A percentile compares a stretch with the other conserved stretches of the same genome.
phyloP scores from a whole-genome alignment of 257 asterid species.

The Solanum chiquidenum region DNA sequence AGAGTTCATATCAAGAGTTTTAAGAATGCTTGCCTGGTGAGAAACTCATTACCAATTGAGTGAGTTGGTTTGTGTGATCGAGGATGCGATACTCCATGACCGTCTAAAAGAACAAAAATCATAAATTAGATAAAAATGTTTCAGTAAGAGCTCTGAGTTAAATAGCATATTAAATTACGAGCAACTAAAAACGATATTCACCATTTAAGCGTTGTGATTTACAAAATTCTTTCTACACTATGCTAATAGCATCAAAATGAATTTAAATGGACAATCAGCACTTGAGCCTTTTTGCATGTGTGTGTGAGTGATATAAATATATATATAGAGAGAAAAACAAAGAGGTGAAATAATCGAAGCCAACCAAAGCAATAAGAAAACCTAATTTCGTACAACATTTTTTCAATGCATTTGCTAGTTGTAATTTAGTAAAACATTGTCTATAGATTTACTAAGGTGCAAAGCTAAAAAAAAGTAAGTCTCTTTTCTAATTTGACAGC shows the following conservation, averaged over 20 bases:
- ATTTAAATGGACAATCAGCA: background rate
- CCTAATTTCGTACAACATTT: background rate
- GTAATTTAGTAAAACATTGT: background rate
- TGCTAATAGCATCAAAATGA: background rate
- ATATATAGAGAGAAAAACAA: background rate
- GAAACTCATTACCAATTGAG: conserved; percentile 50
- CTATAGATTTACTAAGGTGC: background rate
- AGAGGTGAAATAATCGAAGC: background rate
- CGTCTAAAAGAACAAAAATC: conserved; percentile 25
- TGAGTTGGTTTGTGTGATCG: conserved; percentile 49
- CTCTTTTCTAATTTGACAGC: background rate
- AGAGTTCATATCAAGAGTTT: background rate
- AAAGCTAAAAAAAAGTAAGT: background rate
- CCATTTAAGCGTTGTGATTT: background rate
- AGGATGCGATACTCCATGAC: conserved; percentile 43
- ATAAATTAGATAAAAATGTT: background rate
- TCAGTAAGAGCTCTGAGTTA: conserved; percentile 3
- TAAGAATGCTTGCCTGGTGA: conserved; percentile 56
- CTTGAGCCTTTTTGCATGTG: background rate
- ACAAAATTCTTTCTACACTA: background rate
- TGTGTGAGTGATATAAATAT: background rate
- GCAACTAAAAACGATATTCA: background rate
- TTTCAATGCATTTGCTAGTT: background rate
- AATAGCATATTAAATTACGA: background rate
- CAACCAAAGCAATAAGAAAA: background rate